Base-by-base conservation (phyloP, 2,329 filamentous ascomycete genomes). In the Hirsutella thompsonii region DNA sequence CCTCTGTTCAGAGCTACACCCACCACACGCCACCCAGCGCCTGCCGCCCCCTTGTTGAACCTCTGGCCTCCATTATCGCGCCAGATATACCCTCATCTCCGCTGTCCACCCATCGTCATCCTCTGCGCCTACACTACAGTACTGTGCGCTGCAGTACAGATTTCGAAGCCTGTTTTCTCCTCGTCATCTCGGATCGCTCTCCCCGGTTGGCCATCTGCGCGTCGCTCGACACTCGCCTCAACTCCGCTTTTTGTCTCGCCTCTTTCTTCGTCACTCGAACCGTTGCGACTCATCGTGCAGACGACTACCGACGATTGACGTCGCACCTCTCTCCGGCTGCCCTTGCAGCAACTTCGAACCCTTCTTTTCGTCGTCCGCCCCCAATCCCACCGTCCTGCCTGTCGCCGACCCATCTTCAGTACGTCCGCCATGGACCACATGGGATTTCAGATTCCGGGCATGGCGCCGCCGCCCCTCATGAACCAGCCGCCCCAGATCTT, bases 401-500 rank as follows among this genome's bases (percentile, higher is more conserved):
- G 13, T 16, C 32, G 32, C 19, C 30, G 29, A n/a, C 37, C 41
- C 28, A 4, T 20, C 30, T 20, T 8, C 9, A 5, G 14, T 11
- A 3, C 10, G 14, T 33, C 14, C 28, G 47, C 42, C 43, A 61
- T 61, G 58, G 56, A 76, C 50, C 70, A 67, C 46, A 68, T 76
- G 53, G 63, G 64, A 55, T 79, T 77, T 54, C 72, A 76, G 52
- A 72, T 80, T 58, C 70, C 73, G 43, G 61, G 64, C 48, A 72
- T 74, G 63, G 59, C 56, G 42, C 64, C 68, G 49, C 73, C 74
- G 49, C 69, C 73, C 42, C 63, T 83, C 52, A 73, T 81, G 64
- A 76, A 77, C 56, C 78, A 77, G 49, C 74, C 79, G 45, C 76
- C 79, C 23, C 79, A 83, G 56, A 76, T 85, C 41, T 87, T 83